Base-by-base conservation (phyloP, 768 basidiomycete species). In the Rhodotorula graminis region DNA sequence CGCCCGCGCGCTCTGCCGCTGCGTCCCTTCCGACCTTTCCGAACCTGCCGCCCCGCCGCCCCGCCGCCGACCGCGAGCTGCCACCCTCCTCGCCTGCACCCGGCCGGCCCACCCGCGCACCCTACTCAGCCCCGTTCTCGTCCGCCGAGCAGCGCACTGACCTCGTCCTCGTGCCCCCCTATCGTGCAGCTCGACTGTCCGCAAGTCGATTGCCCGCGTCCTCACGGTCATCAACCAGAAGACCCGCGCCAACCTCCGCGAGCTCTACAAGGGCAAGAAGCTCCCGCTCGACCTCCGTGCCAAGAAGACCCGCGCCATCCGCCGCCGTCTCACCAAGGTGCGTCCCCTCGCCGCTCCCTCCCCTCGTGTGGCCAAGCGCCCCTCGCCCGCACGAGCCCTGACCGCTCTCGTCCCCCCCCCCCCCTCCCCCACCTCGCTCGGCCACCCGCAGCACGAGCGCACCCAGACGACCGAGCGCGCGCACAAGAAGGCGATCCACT, bases 151-250 rank as follows among this genome's bases (percentile, higher is more conserved):
- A 52, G 50, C 31, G 2, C 6, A 44, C 70, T 70, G 70, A 61
- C 59, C 29, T 27, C 37, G 37, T 27, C 29, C 59, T 37, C 27
- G 2, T 44, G 46, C 40, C 37, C 37, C 27, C 46, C n/a, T 9
- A 37, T 23, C 47, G 29, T 18, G 18, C 75, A 99, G 96, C 83
- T 88, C 89, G 83, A 86, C 90, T 77, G 92, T 97, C 83, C 94
- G 96, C 86, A 98, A 97, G 85, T 94, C 92, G 76, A 92, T 99
- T 81, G 96, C 96, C 75, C 92, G 96, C 67, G 94, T 98, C 77
- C 83, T 97, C 84, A 99, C 96, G 57, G 93, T 98, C 79, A 95
- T 90, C 86, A 98, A 96, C 89, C 90, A 92, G 82, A 99, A 99
- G 84, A 88, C 89, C 78, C 91, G 95, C 78, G 90, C 93, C 85